phyloP scores from a whole-genome alignment of 495 filamentous ascomycete genomes.

The Trichocladium uniseriatum region DNA sequence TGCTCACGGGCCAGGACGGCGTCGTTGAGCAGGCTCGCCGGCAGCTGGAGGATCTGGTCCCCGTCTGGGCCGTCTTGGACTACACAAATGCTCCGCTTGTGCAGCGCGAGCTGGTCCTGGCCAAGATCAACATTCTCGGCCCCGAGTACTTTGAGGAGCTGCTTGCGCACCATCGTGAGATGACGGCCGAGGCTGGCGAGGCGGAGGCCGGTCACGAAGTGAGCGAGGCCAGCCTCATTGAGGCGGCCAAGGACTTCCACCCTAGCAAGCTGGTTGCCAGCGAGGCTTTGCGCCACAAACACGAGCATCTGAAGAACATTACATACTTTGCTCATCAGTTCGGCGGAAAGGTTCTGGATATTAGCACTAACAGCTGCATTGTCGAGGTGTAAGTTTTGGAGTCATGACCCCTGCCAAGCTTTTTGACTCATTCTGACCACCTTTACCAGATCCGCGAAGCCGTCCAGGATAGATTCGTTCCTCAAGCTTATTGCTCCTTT shows the following conservation, averaged over 20 bases:
- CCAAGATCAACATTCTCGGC: constrained; percentile 89
- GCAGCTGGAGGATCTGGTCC: constrained; percentile 92
- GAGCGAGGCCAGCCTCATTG: constrained; percentile 26
- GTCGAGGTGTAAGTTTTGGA: constrained; percentile 76
- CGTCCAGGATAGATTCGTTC: constrained; percentile 88
- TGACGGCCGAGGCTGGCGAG: constrained; percentile 35
- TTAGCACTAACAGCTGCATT: constrained; percentile 96
- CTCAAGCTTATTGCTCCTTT: constrained; percentile 94
- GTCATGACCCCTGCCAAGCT: background rate
- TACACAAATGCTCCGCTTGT: constrained; percentile 91
- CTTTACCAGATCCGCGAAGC: constrained; percentile 71
- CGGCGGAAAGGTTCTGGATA: constrained; percentile 93
- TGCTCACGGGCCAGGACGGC: constrained; percentile 88
- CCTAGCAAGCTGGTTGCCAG: constrained; percentile 73
- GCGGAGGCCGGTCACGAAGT: constrained; percentile 28
- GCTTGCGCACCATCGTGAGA: constrained; percentile 80
- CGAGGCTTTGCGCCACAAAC: constrained; percentile 88
- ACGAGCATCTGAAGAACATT: constrained; percentile 90
- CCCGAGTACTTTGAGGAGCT: constrained; percentile 98
- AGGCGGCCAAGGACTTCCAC: constrained; percentile 62
- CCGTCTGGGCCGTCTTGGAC: constrained; percentile 96
- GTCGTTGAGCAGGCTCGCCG: constrained; percentile 95
- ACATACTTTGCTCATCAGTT: constrained; percentile 96
- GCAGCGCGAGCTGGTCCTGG: constrained; percentile 90
- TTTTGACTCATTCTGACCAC: constrained; percentile 11